Evolutionary conservation across 805 yeast genomes (phyloP).

Genomic region (Zygoascus flipseniorum): DNA sequence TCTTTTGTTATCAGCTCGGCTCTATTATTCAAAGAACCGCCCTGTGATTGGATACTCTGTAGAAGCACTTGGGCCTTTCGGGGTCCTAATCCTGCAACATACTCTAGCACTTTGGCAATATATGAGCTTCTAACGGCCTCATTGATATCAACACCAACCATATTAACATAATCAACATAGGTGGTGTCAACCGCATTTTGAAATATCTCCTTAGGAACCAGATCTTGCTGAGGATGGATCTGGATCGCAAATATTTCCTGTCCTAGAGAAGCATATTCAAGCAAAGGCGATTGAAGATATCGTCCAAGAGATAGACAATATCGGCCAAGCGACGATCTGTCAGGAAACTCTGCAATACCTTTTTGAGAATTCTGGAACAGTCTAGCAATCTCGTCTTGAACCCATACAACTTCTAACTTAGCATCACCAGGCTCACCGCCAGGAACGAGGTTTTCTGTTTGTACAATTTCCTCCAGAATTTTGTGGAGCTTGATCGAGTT

Average conservation of each 20-base stretch:
- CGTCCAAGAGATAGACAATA: slow-evolving; percentile 88
- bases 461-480: slow-evolving; percentile 45
- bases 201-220: slow-evolving; percentile 57
- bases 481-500: slow-evolving; percentile 54
- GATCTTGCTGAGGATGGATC: slow-evolving; percentile 58
- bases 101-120: slow-evolving; percentile 62
- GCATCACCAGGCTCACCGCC: slow-evolving; percentile 29
- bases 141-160: slow-evolving; percentile 91
- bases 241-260: slow-evolving; percentile 62
- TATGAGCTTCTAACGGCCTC: slow-evolving; percentile 75
- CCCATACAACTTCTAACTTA: slow-evolving; percentile 64
- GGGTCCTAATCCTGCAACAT: slow-evolving; percentile 88
- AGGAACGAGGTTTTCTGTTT: slow-evolving; percentile 39
- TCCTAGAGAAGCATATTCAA: slow-evolving; percentile 77
- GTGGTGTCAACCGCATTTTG: slow-evolving; percentile 64
- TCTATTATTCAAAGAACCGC: slow-evolving; percentile 57
- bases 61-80: slow-evolving; percentile 85
- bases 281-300: slow-evolving; percentile 84
- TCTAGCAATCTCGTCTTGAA: slow-evolving; percentile 88
- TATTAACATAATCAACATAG: slow-evolving; percentile 80
- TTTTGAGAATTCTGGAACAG: slow-evolving; percentile 72
- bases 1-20: slow-evolving; percentile 78
- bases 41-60: slow-evolving; percentile 64
- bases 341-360: slow-evolving; percentile 73
- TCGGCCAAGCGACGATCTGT: slow-evolving; percentile 67